Evolutionary conservation across 2,329 filamentous ascomycete species (phyloP), one percentile per base, ranked within the genome.

Genomic region (Chrysoporthe puriensis): DNA sequence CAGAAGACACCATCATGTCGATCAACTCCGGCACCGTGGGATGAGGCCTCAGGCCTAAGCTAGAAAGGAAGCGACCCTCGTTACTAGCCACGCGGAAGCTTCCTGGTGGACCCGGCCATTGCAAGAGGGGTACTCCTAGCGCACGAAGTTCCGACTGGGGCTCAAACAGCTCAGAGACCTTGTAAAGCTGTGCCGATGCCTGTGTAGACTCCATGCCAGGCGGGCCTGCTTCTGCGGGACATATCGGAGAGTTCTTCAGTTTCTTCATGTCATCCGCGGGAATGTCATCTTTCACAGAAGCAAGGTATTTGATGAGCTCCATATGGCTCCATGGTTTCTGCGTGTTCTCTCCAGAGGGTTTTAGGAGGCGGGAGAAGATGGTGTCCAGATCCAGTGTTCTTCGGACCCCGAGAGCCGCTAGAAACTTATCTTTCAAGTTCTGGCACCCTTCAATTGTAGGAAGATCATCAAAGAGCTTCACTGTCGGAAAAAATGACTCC

Each of bases 351-450:
- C 83, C 82, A 0, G 88, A 83, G 18, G 86, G 84, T 63, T 86
- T 89, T 72, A 97, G 85, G 56, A 99, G 85, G 57, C 95, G 87
- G 34, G 92, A 91, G 74, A 99, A 98, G 42, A 99, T 96, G 42
- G 96, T 95, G 43, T 93, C 93, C 1, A 99, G 82, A 73, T 99
- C 96, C 26, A 99, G 90, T 0, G 96, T 99, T 81, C 98, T 98
- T 68, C 96, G 89, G 36, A 99, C 94, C 3, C 96, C 95, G 43
- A 99, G 83, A 1, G 92, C 87, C 2, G 86, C 81, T 56, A 99
- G 79, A 70, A 99, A 92, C 76, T 96, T 97, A 58, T 98, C 95
- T 76, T 97, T 98, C 14, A 97, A 87, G 43, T 89, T 88, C 52
- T 90, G 88, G 56, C 94, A 88, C 3, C 88, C 88, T 71, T 90